Conservation (phyloP, 2,329 filamentous ascomycete genomes). For the Tolypocladium sp. region DNA sequence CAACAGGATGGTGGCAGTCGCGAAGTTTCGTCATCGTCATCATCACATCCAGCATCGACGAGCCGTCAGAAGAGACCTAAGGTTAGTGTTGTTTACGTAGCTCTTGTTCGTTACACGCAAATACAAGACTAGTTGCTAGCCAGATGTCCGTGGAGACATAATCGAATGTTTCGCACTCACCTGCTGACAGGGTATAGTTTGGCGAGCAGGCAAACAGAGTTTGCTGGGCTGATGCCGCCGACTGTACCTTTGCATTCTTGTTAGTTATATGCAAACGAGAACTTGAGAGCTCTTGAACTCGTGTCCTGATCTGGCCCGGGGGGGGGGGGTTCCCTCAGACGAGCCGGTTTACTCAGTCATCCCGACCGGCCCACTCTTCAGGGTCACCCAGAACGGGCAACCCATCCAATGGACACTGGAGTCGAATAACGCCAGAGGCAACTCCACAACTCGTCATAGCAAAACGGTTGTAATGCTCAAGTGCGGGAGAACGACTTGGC, state of each 20-base stretch:
- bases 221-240: background rate
- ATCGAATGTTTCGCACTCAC: background rate
- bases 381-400: constrained; percentile 46
- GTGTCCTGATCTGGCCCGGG: background rate
- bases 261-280: background rate
- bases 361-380: constrained; percentile 42
- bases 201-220: background rate
- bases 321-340: constrained; percentile 35
- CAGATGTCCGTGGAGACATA: background rate
- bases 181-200: background rate
- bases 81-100: background rate
- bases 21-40: background rate
- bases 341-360: constrained; percentile 63
- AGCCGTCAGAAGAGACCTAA: no score
- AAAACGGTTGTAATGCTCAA: constrained; percentile 33
- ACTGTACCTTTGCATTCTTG: background rate
- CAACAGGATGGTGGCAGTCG: background rate
- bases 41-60: background rate
- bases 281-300: background rate
- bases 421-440: constrained; percentile 48
- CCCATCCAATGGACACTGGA: constrained; percentile 40
- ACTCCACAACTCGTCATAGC: constrained; percentile 73
- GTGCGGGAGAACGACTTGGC: constrained; percentile 69
- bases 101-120: background rate
- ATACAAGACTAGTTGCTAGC: background rate